Evolutionary conservation across 208 protist species (phyloP).

Genomic region (Wallacemonas sp.): DNA sequence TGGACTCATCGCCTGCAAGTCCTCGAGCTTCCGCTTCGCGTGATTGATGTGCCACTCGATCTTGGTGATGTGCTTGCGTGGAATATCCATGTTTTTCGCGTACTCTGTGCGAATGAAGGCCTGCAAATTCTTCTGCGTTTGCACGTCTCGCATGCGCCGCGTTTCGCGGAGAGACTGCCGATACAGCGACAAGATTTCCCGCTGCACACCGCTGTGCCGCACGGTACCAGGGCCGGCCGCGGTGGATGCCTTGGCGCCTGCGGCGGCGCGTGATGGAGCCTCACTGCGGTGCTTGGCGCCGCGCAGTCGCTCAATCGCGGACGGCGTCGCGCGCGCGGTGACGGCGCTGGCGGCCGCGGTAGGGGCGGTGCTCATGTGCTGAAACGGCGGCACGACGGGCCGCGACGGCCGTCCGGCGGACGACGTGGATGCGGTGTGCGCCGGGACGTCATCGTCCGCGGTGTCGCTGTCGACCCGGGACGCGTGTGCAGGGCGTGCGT

Average conservation of each 20-base stretch:
- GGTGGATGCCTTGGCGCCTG: no score
- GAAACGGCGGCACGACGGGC: conserved; percentile 2
- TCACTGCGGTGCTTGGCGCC: not conserved
- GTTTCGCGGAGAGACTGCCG: conserved; percentile 68
- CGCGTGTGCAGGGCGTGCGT: no score
- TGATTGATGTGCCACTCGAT: conserved; percentile 88
- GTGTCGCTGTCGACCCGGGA: no score
- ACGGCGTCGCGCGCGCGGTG: not conserved
- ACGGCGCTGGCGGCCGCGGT: conserved; percentile 1
- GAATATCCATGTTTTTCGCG: conserved; percentile 56
- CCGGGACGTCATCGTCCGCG: no score
- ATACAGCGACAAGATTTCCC: conserved; percentile 73
- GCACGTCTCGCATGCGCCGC: conserved; percentile 53
- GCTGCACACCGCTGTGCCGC: conserved; percentile 79
- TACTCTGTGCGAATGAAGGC: conserved; percentile 78
- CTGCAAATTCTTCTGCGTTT: conserved; percentile 44
- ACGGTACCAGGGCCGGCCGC: not conserved
- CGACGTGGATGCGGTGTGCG: no score
- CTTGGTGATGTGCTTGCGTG: conserved; percentile 66
- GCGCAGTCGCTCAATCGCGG: not conserved
- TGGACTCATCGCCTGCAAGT: conserved; percentile 65
- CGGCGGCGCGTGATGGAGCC: not conserved
- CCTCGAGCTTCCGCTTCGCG: conserved; percentile 81
- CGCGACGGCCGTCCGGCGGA: not conserved
- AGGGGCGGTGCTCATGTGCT: conserved; percentile 8